Evolutionary conservation across 2,329 filamentous ascomycete genomes (phyloP), one percentile per base, ranked within the genome.

Genomic region (Hypoxylon sp.): DNA sequence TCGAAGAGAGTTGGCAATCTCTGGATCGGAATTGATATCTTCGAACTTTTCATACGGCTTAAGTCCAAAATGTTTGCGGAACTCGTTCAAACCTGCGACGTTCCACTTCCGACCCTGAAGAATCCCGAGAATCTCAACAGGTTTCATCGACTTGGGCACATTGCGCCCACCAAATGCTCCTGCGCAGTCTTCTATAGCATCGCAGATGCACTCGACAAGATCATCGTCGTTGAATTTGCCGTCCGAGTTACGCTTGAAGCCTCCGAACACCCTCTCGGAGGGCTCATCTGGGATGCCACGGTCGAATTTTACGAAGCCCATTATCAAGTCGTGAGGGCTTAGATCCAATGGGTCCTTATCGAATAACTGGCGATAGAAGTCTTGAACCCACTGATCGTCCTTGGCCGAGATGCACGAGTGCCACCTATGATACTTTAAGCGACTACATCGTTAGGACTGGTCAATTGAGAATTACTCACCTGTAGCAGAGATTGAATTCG

Each of bases 401-500:
- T 88, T 89, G 64, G 89, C 87, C 1, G 83, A 88, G 73, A 96
- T 92, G 73, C 91, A 90, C 2, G 92, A 93, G 81, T 97, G 93
- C 93, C 93, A 77, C 53, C 75, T 77, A 39, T 3, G 42, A 8
- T n/a, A 22, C 10, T 2, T 10, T 67, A 24, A 62, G 46, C 17
- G 37, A 61, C 19, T 6, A 19, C 51, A 47, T 37, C 9, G 51
- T 19, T 4, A 3, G 14, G 14, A 13, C 10, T 35, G 24, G 6
- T 8, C 11, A n/a, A 11, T 3, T 24, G 1, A 6, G 9, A 37
- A 31, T 19, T 26, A 51, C 72, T 70, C 54, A 97, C 70, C 93
- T 87, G 79, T 97, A 97, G 72, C 92, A 91, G 9, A 97, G 85
- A 76, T 96, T 97, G 84, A 97, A 97, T 81, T 97, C 94, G 3